Percentiles rank a stretch among this genome's conserved stretches.
These are phyloP conservation scores for Pontederia crassipes DNA, from an alignment of 176 grass and related monocot species.

Conservation along the genomic window DNA sequence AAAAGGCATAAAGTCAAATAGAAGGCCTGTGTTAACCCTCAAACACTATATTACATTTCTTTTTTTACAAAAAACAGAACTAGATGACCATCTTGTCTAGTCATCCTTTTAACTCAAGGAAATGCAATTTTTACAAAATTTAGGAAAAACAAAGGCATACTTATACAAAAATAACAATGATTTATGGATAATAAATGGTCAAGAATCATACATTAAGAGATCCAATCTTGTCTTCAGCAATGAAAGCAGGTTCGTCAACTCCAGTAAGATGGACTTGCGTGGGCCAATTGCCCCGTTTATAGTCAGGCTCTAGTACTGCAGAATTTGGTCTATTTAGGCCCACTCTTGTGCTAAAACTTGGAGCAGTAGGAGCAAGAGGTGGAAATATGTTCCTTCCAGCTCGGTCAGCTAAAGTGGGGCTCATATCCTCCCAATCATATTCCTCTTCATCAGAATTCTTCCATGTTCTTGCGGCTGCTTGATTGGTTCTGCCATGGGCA, in stretches of 20 bases:
- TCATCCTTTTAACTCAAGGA: too few relatives aligned
- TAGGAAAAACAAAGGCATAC: too few relatives aligned
- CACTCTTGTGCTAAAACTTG: conserved; percentile 19
- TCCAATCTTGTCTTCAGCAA: conserved; percentile 50
- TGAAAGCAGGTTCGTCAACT: conserved; percentile 29
- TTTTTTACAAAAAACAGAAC: too few relatives aligned
- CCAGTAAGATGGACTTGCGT: conserved; percentile 26
- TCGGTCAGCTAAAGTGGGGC: conserved; percentile 67
- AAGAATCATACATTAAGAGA: conserved; percentile 42
- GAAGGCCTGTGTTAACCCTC: too few relatives aligned
- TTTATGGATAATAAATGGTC: conserved; percentile 20
- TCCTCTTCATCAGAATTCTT: conserved; percentile 86
- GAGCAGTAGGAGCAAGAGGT: conserved; percentile 24
- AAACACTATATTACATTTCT: too few relatives aligned
- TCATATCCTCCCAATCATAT: conserved; percentile 97
- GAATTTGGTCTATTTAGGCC: conserved; percentile 42
- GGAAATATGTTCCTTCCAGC: conserved; percentile 41
- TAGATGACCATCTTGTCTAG: too few relatives aligned
- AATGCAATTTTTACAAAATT: too few relatives aligned
- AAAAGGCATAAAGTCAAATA: too few relatives aligned
- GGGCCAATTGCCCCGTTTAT: conserved; percentile 49
- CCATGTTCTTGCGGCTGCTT: conserved; percentile 52
- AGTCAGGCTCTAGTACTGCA: conserved; percentile 47
- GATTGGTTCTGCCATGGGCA: conserved; percentile 39
- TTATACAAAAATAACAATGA: too few relatives aligned